Percentiles rank a stretch among this genome's conserved stretches.
Conservation (phyloP, 805 yeast species). For the Monosporozyma siamensis region DNA sequence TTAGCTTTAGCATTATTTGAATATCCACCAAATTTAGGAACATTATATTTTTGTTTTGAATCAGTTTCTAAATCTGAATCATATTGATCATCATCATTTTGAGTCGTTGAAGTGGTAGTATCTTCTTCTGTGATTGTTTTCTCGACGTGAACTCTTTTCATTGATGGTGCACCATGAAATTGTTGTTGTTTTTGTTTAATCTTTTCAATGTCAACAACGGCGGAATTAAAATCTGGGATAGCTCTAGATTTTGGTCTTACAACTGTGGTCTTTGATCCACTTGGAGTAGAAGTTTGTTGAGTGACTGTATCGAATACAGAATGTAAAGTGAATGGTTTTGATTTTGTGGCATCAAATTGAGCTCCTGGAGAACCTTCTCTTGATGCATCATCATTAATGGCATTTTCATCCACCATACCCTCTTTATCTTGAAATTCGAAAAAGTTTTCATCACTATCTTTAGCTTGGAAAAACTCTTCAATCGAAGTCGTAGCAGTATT, state of each 20-base stretch:
- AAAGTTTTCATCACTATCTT: neutral
- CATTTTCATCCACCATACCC: neutral
- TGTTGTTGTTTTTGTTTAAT: conserved; percentile 22
- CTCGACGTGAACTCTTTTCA: conserved; percentile 24
- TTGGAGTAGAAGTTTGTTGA: neutral
- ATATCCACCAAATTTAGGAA: conserved; percentile 60
- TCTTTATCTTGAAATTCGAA: neutral
- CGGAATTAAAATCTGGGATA: conserved; percentile 25
- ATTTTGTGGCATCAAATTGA: neutral
- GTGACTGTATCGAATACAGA: conserved; percentile 14
- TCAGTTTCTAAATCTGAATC: conserved; percentile 21
- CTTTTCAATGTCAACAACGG: conserved; percentile 26
- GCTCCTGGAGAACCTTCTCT: neutral
- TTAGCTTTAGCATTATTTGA: conserved; percentile 49
- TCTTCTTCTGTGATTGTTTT: conserved; percentile 3
- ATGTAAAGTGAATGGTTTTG: conserved; percentile 1
- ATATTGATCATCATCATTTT: conserved; percentile 7
- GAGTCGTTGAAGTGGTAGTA: too few relatives aligned
- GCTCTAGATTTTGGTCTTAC: conserved; percentile 30
- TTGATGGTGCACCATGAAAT: conserved; percentile 24
- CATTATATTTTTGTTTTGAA: conserved; percentile 16
- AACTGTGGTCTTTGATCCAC: conserved; percentile 19
- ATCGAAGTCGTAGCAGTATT: conserved; percentile 35
- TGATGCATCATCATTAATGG: neutral
- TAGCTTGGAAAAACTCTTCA: conserved; percentile 43